These are phyloP conservation scores for Citrus trifoliata DNA, from an alignment of 345 rosid genomes.

Conservation along the genomic window DNA sequence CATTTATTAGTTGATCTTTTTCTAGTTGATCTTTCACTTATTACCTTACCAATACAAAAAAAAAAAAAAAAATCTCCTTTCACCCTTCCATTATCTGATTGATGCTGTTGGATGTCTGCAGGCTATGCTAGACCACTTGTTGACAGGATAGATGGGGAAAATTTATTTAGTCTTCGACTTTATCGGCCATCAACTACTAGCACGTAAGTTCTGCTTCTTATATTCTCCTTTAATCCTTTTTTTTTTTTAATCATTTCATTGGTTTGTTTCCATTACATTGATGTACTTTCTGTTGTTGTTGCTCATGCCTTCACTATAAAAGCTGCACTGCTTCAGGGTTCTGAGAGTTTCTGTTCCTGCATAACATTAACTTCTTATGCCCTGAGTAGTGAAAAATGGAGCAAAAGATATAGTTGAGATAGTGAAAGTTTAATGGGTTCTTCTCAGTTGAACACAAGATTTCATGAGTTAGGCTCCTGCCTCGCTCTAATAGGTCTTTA, in stretches of 20 bases:
- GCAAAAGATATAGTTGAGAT: background rate
- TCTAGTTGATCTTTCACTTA: background rate
- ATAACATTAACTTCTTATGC: background rate
- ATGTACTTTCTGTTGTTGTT: background rate
- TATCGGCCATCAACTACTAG: constrained; percentile 94
- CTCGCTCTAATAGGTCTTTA: background rate
- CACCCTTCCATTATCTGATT: constrained; percentile 4
- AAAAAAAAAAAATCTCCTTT: background rate
- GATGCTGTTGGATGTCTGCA: constrained; percentile 23
- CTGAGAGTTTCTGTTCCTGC: background rate
- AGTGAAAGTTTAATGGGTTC: background rate
- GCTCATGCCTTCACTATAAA: background rate
- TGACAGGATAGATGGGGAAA: constrained; percentile 74
- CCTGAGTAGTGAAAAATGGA: background rate
- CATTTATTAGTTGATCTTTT: background rate
- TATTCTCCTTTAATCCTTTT: background rate
- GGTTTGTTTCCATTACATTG: background rate
- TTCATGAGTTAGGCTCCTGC: background rate
- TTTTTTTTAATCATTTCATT: background rate
- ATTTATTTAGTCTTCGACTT: constrained; percentile 66
- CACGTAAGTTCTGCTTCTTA: constrained; percentile 59
- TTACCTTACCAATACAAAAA: background rate
- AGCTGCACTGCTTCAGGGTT: background rate
- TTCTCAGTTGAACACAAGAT: background rate
- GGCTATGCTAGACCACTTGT: constrained; percentile 97